Base-by-base conservation (phyloP, 2,329 filamentous ascomycete genomes). In the Ceratocystis papillata region DNA sequence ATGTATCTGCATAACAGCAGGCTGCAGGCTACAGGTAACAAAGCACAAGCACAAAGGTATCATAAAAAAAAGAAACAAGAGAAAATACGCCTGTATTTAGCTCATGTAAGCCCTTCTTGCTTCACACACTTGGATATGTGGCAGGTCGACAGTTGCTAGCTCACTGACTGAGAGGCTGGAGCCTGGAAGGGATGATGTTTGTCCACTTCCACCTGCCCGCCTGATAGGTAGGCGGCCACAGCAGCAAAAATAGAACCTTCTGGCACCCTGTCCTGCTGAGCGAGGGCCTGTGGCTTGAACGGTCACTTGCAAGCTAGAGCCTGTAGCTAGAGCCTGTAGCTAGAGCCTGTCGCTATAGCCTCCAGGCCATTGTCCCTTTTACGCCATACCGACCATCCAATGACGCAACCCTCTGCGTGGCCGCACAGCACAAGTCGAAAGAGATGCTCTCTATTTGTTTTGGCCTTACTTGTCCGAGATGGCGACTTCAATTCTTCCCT, bases 371-470 rank as follows among this genome's bases (percentile, higher is more conserved):
- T 48, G 2, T n/a, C 46, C 15, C 2, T 3, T 22, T 22, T 50
- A 2, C 46, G n/a, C 46, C n/a, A 7, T 50, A 22, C n/a, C n/a
- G 2, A 3, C 25, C 8, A 20, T 25, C 53, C 53, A 33, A 30
- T 59, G 53, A 59, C 53, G 53, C 28, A 59, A 59, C 53, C 28
- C 53, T 30, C 33, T 59, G 17, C 25, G 25, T 20, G 53, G 12
- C 53, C 53, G 33, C 12, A 22, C 5, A 59, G 53, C 25, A 59
- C 8, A 7, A 59, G 28, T 30, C n/a, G 33, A 20, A 30, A 33
- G 33, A 15, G 15, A 30, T 5, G 53, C 15, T 30, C 53, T 12
- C n/a, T 53, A 7, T 15, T 17, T 53, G 8, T 25, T 53, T 15
- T 53, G 10, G 22, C 20, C 8, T 15, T 53, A 12, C 6, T 15